Evolutionary conservation across 1,284 basidiomycete genomes (phyloP), one percentile per base, ranked within the genome.

Genomic region (Leccinum holopus): DNA sequence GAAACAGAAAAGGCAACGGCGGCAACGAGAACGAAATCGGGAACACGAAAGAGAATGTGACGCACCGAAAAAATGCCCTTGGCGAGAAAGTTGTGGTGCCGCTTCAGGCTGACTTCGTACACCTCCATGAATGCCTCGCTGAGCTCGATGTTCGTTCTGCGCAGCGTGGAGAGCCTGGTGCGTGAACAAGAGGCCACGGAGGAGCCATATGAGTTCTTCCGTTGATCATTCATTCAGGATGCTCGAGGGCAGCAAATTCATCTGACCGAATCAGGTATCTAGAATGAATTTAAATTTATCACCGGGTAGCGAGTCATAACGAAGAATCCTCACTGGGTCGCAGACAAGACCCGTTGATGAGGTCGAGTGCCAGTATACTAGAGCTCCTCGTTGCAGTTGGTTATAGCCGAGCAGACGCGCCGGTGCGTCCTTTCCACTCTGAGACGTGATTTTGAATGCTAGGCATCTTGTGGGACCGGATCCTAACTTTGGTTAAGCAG

Each of bases 181-280:
- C 32, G 97, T 99, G 80, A 99, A 99, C 55, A 89, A 86, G 62
- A 97, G 86, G 4, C 95, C 97, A 41, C 94, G 87, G 61, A 88
- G 81, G 57, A 99, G 84, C 97, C 96, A 99, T 78, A 98, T 81
- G 60, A 98, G 83, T 16, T 94, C 95, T 70, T 97, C 91, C 0
- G 95, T 97, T 4, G 81, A 82, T 75, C 92, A 88, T 78, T 99
- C 97, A 72, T 92, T 90, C 71, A 84, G 84, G 9, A 97, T 87
- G 41, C 18, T 21, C 18, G 18, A 21, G 18, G 18, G 18, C 18
- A 21, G 18, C 18, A 21, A 21, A 21, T 21, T 21, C 18, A 21
- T 21, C 18, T 21, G 18, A 21, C 18, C 18, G 18, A 21, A 21
- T 21, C 18, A 21, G 18, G 18, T 21, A 21, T 21, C 18, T 21